These are phyloP conservation scores for Gautieria morchelliformis DNA, from an alignment of 768 basidiomycete genomes.

Conservation along the genomic window DNA sequence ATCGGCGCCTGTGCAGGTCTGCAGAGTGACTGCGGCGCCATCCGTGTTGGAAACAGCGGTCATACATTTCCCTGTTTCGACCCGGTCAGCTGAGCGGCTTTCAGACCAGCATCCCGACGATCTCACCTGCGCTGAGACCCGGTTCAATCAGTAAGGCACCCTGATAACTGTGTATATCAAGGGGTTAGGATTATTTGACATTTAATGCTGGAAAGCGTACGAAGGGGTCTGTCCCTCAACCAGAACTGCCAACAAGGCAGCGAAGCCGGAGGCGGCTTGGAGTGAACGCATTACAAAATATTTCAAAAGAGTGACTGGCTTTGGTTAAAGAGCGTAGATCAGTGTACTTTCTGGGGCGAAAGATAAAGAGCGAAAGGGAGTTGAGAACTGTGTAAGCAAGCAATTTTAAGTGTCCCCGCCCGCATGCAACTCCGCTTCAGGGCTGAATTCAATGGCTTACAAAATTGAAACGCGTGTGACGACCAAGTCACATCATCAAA, in stretches of 20 bases:
- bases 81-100: not conserved
- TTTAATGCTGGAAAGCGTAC: conserved; percentile 9
- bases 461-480: too few relatives aligned
- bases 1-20: conserved; percentile 34
- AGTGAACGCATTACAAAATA: too few relatives aligned
- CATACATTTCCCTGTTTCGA: conserved; percentile 35
- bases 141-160: conserved; percentile 36
- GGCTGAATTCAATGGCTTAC: too few relatives aligned
- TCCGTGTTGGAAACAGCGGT: conserved; percentile 40
- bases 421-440: not conserved
- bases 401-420: not conserved
- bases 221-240: conserved; percentile 18
- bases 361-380: too few relatives aligned
- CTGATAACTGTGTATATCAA: conserved; percentile 16
- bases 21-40: conserved; percentile 38
- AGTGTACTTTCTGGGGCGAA: too few relatives aligned
- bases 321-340: too few relatives aligned
- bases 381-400: too few relatives aligned
- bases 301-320: too few relatives aligned
- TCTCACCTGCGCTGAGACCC: conserved; percentile 22
- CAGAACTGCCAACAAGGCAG: too few relatives aligned
- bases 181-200: not conserved
- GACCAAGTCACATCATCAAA: too few relatives aligned
- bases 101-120: not conserved
- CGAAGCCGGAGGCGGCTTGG: too few relatives aligned